Conservation (phyloP, 495 filamentous ascomycete genomes). For the Pyronema domesticum region DNA sequence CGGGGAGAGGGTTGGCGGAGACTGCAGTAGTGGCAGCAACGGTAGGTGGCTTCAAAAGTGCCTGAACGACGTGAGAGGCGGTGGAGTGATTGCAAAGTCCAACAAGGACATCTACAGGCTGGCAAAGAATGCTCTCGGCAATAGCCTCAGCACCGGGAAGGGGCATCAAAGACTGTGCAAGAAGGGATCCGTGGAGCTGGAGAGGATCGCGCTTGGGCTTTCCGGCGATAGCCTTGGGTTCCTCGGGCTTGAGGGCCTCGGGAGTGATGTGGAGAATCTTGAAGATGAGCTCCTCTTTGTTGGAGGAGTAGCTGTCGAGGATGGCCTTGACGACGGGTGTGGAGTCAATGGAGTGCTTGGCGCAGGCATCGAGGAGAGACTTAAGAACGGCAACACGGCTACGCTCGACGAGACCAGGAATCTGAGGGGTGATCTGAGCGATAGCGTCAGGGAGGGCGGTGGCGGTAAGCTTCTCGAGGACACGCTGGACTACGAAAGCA, state of each 20-base stretch:
- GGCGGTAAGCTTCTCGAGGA: conserved; percentile 65
- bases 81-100: conserved; percentile 39
- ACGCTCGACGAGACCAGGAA: conserved; percentile 50
- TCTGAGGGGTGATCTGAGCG: conserved; percentile 46
- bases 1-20: conserved; percentile 11
- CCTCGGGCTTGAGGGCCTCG: conserved; percentile 9
- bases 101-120: conserved; percentile 28
- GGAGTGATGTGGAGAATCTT: conserved; percentile 21
- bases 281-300: conserved; percentile 12
- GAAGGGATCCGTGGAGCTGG: conserved; percentile 40
- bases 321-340: conserved; percentile 13
- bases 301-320: conserved; percentile 9
- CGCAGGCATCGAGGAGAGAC: conserved; percentile 64
- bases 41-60: conserved; percentile 41
- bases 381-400: conserved; percentile 61
- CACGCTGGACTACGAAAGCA: conserved; percentile 59
- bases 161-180: conserved; percentile 46
- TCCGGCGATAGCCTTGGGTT: background rate
- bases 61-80: conserved; percentile 54
- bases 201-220: conserved; percentile 15
- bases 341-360: conserved; percentile 41
- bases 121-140: conserved; percentile 26
- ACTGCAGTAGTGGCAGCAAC: conserved; percentile 25
- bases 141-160: conserved; percentile 24
- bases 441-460: conserved; percentile 60